Evolutionary conservation across 2,329 filamentous ascomycete genomes (phyloP).

Genomic region (Fusarium robinianum): DNA sequence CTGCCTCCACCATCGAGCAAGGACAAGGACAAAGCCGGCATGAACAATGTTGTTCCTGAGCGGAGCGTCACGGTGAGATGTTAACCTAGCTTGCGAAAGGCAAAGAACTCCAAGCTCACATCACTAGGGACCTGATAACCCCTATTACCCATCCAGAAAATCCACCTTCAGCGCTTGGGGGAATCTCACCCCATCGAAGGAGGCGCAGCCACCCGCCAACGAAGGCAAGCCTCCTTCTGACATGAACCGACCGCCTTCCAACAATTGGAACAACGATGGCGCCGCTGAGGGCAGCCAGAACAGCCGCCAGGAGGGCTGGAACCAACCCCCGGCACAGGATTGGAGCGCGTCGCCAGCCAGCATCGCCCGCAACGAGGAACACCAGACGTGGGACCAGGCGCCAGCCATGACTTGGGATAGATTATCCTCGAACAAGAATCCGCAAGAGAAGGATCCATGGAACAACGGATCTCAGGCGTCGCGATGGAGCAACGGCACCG

Average conservation of each 20-base stretch:
- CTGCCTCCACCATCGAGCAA: slow-evolving; percentile 26
- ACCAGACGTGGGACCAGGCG: too few species aligned
- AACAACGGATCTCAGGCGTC: slow-evolving; percentile 13
- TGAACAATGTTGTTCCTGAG: slow-evolving; percentile 40
- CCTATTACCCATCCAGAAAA: slow-evolving; percentile 34
- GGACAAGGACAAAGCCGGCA: slow-evolving; percentile 29
- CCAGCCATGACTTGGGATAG: slow-evolving; percentile 5
- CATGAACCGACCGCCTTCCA: too few species aligned
- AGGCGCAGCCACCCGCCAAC: too few species aligned
- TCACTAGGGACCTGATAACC: slow-evolving; percentile 29
- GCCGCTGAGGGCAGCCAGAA: neutral
- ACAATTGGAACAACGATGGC: slow-evolving; percentile 17
- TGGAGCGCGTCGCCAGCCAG: too few species aligned
- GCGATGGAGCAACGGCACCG: slow-evolving; percentile 22
- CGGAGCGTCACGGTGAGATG: slow-evolving; percentile 24
- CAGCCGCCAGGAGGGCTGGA: neutral
- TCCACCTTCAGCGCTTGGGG: slow-evolving; percentile 26
- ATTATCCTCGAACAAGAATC: neutral
- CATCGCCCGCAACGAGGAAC: too few species aligned
- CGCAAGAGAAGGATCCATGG: neutral
- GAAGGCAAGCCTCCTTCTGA: too few species aligned
- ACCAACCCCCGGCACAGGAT: too few species aligned
- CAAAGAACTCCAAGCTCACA: slow-evolving; percentile 14
- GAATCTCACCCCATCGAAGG: slow-evolving; percentile 22
- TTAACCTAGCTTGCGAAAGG: neutral